These are phyloP conservation scores for Echium plantagineum DNA, from an alignment of 257 asterid species.

Conservation along the genomic window DNA sequence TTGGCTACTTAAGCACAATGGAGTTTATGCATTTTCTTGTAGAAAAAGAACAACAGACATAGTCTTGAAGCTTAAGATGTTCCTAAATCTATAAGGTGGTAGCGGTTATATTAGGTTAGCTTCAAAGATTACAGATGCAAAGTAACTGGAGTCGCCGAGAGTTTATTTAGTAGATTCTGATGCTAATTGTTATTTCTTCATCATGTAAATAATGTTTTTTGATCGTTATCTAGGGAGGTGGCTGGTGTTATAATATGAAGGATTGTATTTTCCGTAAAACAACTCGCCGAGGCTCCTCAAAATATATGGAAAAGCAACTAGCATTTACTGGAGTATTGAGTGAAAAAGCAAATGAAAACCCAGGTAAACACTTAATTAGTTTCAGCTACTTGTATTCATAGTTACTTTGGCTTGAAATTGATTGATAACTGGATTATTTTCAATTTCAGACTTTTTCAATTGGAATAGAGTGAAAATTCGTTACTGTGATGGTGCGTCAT, in stretches of 20 bases:
- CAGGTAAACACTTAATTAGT: conserved; percentile 33
- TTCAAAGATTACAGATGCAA: too few species aligned
- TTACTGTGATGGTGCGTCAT: conserved; percentile 91
- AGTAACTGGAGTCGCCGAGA: too few species aligned
- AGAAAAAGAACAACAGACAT: too few species aligned
- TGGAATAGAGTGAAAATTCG: conserved; percentile 88
- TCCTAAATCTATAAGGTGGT: too few species aligned
- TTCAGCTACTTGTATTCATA: not conserved
- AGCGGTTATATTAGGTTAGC: too few species aligned
- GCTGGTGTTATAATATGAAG: conserved; percentile 78
- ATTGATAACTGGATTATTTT: conserved; percentile 8
- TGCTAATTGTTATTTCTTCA: too few species aligned
- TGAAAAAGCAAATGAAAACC: conserved; percentile 78
- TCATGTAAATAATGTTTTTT: not conserved
- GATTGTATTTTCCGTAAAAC: conserved; percentile 65
- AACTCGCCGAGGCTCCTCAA: conserved; percentile 81
- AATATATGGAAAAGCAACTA: conserved; percentile 48
- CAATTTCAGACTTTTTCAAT: conserved; percentile 60
- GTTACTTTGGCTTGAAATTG: not conserved
- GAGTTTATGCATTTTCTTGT: too few species aligned
- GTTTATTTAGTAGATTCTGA: too few species aligned
- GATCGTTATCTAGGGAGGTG: conserved; percentile 65
- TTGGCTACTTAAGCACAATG: too few species aligned
- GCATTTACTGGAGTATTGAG: conserved; percentile 80
- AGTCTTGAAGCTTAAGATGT: too few species aligned